phyloP scores from a whole-genome alignment of 352 stramenopile genomes.

The Phytopythium sindhum region DNA sequence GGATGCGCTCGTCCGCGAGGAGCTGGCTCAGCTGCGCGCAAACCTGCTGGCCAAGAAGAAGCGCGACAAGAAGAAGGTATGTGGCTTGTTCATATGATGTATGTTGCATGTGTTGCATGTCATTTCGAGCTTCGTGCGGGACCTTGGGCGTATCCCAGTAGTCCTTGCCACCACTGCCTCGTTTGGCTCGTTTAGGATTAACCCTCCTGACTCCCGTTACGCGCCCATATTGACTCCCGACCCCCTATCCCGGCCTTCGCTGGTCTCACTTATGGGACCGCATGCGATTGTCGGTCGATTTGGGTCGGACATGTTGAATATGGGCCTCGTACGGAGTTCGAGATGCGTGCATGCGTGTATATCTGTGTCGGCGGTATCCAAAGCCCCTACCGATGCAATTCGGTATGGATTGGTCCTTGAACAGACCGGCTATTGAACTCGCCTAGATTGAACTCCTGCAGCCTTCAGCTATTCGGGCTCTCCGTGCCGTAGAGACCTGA shows the following conservation, averaged over 20 bases:
- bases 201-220: conserved; percentile 90
- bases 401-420: conserved; percentile 85
- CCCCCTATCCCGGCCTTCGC: conserved; percentile 52
- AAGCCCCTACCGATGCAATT: conserved; percentile 82
- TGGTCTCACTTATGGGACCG: conserved; percentile 9
- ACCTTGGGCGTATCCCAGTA: conserved; percentile 80
- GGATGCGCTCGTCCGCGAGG: conserved; percentile 77
- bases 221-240: conserved; percentile 61
- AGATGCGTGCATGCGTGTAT: conserved; percentile 17
- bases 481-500: conserved; percentile 62
- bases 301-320: conserved; percentile 50
- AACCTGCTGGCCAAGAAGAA: conserved; percentile 85
- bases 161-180: conserved; percentile 74
- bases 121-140: background rate
- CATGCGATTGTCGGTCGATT: conserved; percentile 69
- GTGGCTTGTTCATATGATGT: conserved; percentile 16
- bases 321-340: background rate
- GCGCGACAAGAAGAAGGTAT: conserved; percentile 89
- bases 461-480: conserved; percentile 89
- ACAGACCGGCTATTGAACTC: conserved; percentile 91
- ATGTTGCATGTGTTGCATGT: conserved; percentile 13
- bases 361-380: conserved; percentile 64
- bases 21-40: conserved; percentile 73
- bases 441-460: conserved; percentile 74
- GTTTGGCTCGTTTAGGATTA: conserved; percentile 87